These are phyloP conservation scores for Acer yangbiense DNA, from an alignment of 345 rosid species.

Conservation along the genomic window DNA sequence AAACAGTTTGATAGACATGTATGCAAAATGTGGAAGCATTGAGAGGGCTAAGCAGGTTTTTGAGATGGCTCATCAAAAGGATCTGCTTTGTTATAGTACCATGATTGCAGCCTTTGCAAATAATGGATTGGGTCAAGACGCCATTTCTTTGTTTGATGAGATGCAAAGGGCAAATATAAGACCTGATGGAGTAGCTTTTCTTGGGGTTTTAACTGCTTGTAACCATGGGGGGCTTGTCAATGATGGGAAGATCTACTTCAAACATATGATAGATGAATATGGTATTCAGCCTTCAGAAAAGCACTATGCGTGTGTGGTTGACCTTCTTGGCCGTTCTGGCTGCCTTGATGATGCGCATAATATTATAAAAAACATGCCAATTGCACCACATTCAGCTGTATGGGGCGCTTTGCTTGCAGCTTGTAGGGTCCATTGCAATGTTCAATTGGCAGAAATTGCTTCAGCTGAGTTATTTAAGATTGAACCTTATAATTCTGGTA, in stretches of 20 bases:
- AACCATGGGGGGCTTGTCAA: constrained; percentile 35
- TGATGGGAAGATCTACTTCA: constrained; percentile 38
- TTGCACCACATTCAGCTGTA: constrained; percentile 23
- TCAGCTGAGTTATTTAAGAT: constrained; percentile 36
- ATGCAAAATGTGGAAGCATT: constrained; percentile 33
- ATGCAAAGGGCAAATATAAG: constrained; percentile 28
- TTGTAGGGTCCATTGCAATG: constrained; percentile 31
- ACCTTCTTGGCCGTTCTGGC: constrained; percentile 41
- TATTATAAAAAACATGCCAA: constrained; percentile 26
- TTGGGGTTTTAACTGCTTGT: constrained; percentile 42
- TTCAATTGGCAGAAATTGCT: constrained; percentile 33
- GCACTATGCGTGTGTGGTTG: constrained; percentile 39
- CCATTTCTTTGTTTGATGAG: constrained; percentile 31
- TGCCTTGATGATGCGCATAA: constrained; percentile 35
- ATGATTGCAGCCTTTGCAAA: constrained; percentile 41
- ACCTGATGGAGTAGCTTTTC: constrained; percentile 37
- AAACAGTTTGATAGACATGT: constrained; percentile 34
- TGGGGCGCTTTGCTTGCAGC: constrained; percentile 44
- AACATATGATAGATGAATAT: constrained; percentile 33
- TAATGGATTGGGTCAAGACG: constrained; percentile 33
- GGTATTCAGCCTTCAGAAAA: constrained; percentile 35
- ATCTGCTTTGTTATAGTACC: constrained; percentile 32
- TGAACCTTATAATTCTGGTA: constrained; percentile 42
- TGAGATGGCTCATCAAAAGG: constrained; percentile 27
- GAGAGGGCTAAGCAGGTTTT: constrained; percentile 26